Evolutionary conservation across 441 rosid species (phyloP), one percentile per base, ranked within the genome.

Genomic region (Brassica hybrid): DNA sequence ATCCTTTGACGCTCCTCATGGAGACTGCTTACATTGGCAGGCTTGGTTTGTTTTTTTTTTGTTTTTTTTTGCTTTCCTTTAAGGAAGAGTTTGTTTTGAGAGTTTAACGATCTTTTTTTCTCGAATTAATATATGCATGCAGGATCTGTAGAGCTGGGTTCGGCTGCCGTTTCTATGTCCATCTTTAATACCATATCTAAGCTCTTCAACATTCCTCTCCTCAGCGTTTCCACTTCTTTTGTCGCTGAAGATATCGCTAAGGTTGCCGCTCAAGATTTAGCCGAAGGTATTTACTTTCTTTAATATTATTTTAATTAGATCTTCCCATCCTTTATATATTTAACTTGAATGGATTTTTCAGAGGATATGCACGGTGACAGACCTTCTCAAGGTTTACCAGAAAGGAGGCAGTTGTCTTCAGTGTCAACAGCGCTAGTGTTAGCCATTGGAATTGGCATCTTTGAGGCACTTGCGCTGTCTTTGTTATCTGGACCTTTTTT

Each of bases 11-110:
- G 19, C 91, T 79, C 74, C 88, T 93, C 75, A 89, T 96, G 97
- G 98, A 96, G 86, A 96, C 97, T n/a, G 97, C 97, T 70, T 96
- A 89, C 86, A 91, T 96, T 71, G 99, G 99, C 41, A 88, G 97
- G 86, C 81, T 92, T 61, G 97, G 98, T 96, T 84, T 50, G 56
- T 13, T 45, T 23, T 58, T 1, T 52, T 62, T 23, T 23, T 57
- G 2, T 38, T 65, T 72, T 34, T 6, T 59, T 69, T 72, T 11
- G n/a, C n/a, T 23, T 34, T 5, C 25, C 69, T 23, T 59, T 70
- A 27, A 32, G 38, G 14, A 17, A 34, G 43, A 48, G 14, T 14
- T 45, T 2, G 9, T 74, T n/a, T 59, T 59, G 21, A n/a, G n/a
- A 41, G n/a, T n/a, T n/a, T n/a, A 21, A 57, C 27, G 65, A 11